Conservation (phyloP, 1,284 basidiomycete genomes). For the Sanghuangporus baumii region DNA sequence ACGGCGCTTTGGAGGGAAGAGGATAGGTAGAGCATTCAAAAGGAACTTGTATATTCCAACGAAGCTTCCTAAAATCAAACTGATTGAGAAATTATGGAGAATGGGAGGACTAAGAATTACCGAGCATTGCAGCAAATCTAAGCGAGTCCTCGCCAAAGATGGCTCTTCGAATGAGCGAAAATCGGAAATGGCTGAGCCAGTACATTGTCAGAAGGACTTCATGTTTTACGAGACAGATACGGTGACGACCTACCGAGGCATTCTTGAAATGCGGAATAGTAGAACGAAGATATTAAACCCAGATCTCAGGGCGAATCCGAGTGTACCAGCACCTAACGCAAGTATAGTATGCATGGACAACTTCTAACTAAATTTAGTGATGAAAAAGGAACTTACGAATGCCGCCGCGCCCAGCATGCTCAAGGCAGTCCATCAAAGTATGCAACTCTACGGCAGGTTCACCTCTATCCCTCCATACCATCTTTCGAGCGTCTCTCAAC, state of each 20-base stretch:
- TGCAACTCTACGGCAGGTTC: conserved; percentile 68
- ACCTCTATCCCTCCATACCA: conserved; percentile 81
- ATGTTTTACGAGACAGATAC: neutral
- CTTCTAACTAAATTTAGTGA: neutral
- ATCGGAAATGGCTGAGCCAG: conserved; percentile 38
- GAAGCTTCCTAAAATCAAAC: conserved; percentile 54
- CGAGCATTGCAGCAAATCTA: conserved; percentile 83
- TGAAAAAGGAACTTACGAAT: conserved; percentile 52
- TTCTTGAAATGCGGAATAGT: conserved; percentile 59
- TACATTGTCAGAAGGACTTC: neutral
- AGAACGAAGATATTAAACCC: conserved; percentile 77
- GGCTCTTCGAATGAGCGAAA: conserved; percentile 65
- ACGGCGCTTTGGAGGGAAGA: conserved; percentile 41
- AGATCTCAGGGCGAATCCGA: conserved; percentile 77
- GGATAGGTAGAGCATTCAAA: conserved; percentile 77
- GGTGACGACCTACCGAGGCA: conserved; percentile 46
- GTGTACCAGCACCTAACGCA: conserved; percentile 62
- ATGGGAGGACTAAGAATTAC: conserved; percentile 33
- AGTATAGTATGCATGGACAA: neutral
- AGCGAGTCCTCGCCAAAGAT: conserved; percentile 77
- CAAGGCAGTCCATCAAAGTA: conserved; percentile 63
- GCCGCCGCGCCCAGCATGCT: conserved; percentile 71
- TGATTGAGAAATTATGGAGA: neutral
- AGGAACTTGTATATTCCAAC: conserved; percentile 79
- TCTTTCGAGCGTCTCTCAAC: conserved; percentile 61